These are phyloP conservation scores for Leishmania turanica DNA, from an alignment of 208 protist species.

Conservation along the genomic window DNA sequence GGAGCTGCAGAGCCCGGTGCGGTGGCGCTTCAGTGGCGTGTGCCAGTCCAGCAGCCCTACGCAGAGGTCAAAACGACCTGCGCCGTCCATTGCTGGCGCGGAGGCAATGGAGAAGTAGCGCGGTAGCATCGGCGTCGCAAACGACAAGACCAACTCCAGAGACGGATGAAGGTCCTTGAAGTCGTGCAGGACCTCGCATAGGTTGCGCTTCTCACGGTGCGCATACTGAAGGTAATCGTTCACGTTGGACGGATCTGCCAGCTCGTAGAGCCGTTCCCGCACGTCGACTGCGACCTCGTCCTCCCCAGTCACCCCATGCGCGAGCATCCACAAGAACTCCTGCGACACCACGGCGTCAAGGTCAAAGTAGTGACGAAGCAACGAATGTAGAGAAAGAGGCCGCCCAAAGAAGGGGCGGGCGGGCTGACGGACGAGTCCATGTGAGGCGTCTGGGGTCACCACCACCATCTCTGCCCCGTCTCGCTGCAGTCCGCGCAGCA, in stretches of 20 bases:
- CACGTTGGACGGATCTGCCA: conserved; percentile 52
- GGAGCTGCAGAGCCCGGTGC: conserved; percentile 76
- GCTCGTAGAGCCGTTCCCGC: conserved; percentile 72
- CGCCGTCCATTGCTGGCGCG: conserved; percentile 52
- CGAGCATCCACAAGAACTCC: conserved; percentile 83
- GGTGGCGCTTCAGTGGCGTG: conserved; percentile 75
- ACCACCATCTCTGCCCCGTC: conserved; percentile 49
- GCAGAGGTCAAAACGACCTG: conserved; percentile 43
- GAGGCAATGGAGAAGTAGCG: conserved; percentile 84
- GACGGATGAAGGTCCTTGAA: conserved; percentile 58
- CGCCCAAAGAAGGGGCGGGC: conserved; percentile 55
- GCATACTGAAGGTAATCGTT: conserved; percentile 82
- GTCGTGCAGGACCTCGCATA: conserved; percentile 87
- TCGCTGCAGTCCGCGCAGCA: conserved; percentile 44
- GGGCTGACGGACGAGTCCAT: conserved; percentile 53
- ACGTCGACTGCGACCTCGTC: conserved; percentile 37
- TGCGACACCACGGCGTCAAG: conserved; percentile 75
- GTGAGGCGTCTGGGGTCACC: conserved; percentile 44
- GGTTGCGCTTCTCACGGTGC: conserved; percentile 88
- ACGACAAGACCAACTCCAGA: conserved; percentile 66
- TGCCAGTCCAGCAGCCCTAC: conserved; percentile 77
- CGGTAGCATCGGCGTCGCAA: conserved; percentile 64
- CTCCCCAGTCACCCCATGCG: conserved; percentile 34
- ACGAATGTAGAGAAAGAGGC: conserved; percentile 45
- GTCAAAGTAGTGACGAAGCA: conserved; percentile 80